A percentile compares a stretch with the other conserved stretches of the same genome.
phyloP scores from a whole-genome alignment of 2,329 filamentous ascomycete genomes.

The Cyphellophora attinorum region DNA sequence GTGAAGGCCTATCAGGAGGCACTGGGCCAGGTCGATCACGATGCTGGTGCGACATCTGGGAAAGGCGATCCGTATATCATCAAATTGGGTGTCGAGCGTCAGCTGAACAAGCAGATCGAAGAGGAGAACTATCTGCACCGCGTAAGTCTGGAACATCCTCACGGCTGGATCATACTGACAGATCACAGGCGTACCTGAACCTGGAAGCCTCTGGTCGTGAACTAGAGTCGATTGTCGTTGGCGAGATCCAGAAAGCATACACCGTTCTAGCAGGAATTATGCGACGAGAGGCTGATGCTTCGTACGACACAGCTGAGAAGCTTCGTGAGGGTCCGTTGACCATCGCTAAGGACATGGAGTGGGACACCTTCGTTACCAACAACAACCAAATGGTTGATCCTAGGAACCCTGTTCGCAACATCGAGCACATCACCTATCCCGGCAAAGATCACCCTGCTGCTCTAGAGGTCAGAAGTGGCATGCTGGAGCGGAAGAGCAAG shows the following conservation, averaged over 20 bases:
- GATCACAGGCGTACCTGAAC: slow-evolving; percentile 73
- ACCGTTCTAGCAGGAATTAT: slow-evolving; percentile 86
- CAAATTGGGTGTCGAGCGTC: slow-evolving; percentile 73
- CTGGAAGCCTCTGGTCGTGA: slow-evolving; percentile 89
- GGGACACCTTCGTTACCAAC: slow-evolving; percentile 68
- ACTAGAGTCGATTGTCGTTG: slow-evolving; percentile 90
- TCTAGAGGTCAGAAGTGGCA: slow-evolving; percentile 77
- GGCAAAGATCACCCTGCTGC: slow-evolving; percentile 77
- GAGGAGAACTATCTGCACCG: slow-evolving; percentile 96
- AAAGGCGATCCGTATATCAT: slow-evolving; percentile 91
- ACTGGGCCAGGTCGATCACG: slow-evolving; percentile 67
- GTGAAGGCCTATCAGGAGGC: slow-evolving; percentile 75
- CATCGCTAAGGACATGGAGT: slow-evolving; percentile 93
- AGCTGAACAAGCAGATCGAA: slow-evolving; percentile 84
- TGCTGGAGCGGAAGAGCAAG: slow-evolving; percentile 96
- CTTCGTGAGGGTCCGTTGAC: slow-evolving; percentile 74
- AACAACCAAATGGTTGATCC: slow-evolving; percentile 86
- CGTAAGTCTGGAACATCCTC: slow-evolving; percentile 40
- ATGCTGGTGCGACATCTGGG: slow-evolving; percentile 63
- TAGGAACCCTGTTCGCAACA: slow-evolving; percentile 62
- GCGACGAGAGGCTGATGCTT: slow-evolving; percentile 79
- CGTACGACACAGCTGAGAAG: slow-evolving; percentile 67
- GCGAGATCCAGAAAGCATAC: slow-evolving; percentile 96
- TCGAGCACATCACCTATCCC: slow-evolving; percentile 81
- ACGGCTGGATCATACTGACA: slow-evolving; percentile 11